Conservation (phyloP, 2,329 filamentous ascomycete genomes). For the Botrytis squamosa region DNA sequence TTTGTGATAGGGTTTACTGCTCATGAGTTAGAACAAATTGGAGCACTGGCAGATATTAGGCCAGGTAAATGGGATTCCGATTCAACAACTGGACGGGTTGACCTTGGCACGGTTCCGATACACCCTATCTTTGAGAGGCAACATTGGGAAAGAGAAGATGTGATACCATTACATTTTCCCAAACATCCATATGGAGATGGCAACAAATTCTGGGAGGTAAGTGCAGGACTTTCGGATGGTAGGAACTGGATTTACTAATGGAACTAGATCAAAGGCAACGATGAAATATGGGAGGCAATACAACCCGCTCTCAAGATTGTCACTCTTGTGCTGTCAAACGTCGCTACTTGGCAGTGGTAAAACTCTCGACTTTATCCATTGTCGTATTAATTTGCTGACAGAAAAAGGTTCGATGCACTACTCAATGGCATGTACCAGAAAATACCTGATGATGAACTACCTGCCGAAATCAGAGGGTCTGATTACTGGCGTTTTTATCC, state of each 20-base stretch:
- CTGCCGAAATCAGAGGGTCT: neutral
- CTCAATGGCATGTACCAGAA: neutral
- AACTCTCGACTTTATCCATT: neutral
- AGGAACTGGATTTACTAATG: neutral
- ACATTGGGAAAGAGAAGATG: neutral
- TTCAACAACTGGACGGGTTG: no score
- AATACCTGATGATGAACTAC: neutral
- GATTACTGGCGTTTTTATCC: neutral
- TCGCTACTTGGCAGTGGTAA: neutral
- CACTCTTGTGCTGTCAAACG: neutral
- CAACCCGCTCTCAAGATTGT: neutral
- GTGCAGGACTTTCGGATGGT: no score
- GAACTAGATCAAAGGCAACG: neutral
- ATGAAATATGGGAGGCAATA: conserved; percentile 3
- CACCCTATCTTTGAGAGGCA: neutral
- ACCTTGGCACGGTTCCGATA: neutral
- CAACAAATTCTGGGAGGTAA: conserved; percentile 5
- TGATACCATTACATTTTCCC: neutral
- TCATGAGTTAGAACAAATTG: neutral
- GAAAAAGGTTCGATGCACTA: conserved; percentile 1
- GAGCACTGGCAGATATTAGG: neutral
- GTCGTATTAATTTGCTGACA: neutral
- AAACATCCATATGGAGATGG: conserved; percentile 3
- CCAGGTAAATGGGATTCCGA: neutral
- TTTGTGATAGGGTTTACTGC: neutral